Conservation (phyloP, 306 rosid genomes). For the Fagus crenata region DNA sequence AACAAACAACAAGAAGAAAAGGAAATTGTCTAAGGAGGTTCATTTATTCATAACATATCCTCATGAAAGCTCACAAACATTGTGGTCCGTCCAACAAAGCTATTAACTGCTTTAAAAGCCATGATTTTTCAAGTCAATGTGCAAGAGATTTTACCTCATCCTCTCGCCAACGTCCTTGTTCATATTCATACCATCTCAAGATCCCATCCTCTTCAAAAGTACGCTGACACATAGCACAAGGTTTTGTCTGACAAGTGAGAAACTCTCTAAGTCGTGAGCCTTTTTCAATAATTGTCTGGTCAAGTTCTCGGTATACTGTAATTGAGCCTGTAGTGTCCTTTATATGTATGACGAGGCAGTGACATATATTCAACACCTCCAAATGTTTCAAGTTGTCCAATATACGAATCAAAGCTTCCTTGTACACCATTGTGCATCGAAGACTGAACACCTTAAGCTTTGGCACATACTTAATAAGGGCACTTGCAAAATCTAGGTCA, state of each 20-base stretch:
- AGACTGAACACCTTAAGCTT: slow-evolving; percentile 30
- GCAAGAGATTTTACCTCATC: neutral
- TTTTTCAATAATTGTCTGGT: neutral
- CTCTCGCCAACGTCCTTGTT: neutral
- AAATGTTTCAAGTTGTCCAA: slow-evolving; percentile 6
- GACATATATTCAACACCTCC: slow-evolving; percentile 27
- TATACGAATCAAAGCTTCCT: slow-evolving; percentile 11
- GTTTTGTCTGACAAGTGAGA: neutral
- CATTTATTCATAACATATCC: no score
- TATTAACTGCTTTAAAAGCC: neutral
- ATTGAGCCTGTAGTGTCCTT: neutral
- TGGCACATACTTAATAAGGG: slow-evolving; percentile 11
- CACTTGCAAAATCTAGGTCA: neutral
- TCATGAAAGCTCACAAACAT: no score
- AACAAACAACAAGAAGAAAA: no score
- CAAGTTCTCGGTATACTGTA: neutral
- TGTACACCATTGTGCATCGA: neutral
- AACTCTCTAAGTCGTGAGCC: neutral
- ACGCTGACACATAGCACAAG: neutral
- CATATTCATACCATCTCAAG: neutral
- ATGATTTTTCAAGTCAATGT: neutral
- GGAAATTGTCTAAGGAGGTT: no score
- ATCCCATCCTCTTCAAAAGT: neutral
- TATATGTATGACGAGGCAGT: slow-evolving; percentile 6
- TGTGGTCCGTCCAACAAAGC: no score